Base-by-base conservation (phyloP, 176 grass and related monocot species). In the Thinopyrum elongatum region DNA sequence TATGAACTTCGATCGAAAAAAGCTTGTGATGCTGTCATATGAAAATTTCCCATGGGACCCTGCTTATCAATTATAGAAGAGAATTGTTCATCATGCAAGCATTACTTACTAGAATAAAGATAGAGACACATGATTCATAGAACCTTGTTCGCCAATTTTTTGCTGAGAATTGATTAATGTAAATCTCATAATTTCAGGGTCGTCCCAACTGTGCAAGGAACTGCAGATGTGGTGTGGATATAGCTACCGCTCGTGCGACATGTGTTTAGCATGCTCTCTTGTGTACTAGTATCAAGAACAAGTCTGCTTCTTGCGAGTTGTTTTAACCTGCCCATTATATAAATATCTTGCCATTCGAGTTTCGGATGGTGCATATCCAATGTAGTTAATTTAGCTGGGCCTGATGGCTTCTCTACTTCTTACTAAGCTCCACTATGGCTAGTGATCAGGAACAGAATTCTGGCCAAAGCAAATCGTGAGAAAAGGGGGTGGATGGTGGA, bases 211-310 rank as follows among this genome's bases (percentile, higher is more conserved):
- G 0, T 38, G 25, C 19, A 55, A 30, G 30, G 34, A 25, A 1
- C 27, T 51, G 16, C 29, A 79, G 65, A 84, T 26, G 21, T 57
- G 55, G 57, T 59, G 38, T 33, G 3, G 74, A 84, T 26, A 21
- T 57, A 41, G 57, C 47, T 59, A 51, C 14, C 25, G 6, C 7
- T 15, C 47, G 1, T 17, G 47, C 10, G 31, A 69, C 47, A 59
- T 59, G 31, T n/a, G 4, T 33, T 51, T 64, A n/a, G 2, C 42
- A 3, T 80, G 76, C 49, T 66, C 31, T 39, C 29, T 33, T 38
- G 19, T 88, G 87, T 85, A 80, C 53, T 41, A 46, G 42, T 89
- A 57, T 19, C 5, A 74, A 27, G 6, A 80, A 73, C 80, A 84
- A 79, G 28, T 53, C 2, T 86, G 51, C 47, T 51, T 51, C 12